Conservation (phyloP, 257 asterid genomes). For the Solanum bukasovii region DNA sequence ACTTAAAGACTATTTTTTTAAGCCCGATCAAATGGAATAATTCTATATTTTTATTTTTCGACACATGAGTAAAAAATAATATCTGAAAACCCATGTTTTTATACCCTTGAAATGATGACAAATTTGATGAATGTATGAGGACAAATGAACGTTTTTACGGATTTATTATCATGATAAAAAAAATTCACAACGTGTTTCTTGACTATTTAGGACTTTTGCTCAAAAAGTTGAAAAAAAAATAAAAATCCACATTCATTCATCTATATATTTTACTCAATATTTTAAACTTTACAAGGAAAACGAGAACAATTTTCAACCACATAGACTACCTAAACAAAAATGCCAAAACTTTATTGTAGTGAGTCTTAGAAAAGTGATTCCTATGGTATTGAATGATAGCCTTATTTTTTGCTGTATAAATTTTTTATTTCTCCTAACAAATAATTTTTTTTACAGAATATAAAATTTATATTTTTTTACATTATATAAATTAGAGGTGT, state of each 20-base stretch:
- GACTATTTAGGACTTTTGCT: neutral
- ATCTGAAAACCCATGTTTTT: neutral
- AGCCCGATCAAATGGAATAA: fast-evolving
- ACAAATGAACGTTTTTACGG: neutral
- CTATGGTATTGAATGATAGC: neutral
- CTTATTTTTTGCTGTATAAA: fast-evolving
- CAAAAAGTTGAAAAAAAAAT: neutral
- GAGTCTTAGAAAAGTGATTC: neutral
- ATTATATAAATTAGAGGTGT: fast-evolving
- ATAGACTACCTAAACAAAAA: neutral
- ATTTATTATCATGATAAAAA: neutral
- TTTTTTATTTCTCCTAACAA: too few relatives aligned
- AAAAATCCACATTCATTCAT: neutral
- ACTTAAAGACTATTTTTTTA: too few relatives aligned
- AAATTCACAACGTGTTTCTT: neutral
- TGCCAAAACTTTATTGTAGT: neutral
- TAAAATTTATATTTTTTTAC: too few relatives aligned
- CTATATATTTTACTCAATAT: neutral
- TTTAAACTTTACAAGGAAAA: neutral
- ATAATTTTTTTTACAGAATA: fast-evolving
- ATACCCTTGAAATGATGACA: neutral
- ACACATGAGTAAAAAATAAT: fast-evolving
- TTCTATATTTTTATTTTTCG: too few relatives aligned
- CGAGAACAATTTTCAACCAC: neutral
- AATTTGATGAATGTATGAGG: neutral